phyloP scores from a whole-genome alignment of 2,329 filamentous ascomycete genomes.

The Diaporthe citrichinensis region DNA sequence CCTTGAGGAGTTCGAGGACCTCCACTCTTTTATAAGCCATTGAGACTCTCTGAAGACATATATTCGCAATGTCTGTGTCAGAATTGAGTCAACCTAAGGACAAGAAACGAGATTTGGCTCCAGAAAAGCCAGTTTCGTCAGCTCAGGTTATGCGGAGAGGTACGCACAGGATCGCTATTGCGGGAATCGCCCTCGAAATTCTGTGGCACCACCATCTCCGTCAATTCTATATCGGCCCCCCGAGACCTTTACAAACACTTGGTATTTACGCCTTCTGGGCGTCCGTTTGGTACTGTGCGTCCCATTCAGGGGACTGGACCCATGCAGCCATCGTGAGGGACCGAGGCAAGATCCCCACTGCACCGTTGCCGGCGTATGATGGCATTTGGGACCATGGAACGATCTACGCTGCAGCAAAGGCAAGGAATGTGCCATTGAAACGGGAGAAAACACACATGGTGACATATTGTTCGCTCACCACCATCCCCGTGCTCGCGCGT shows the following conservation, averaged over 20 bases:
- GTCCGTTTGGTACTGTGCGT: not conserved
- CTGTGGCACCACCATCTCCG: not conserved
- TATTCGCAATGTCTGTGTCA: not conserved
- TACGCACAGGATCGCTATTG: not conserved
- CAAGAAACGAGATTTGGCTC: not conserved
- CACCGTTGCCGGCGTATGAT: too few species aligned
- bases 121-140: not conserved
- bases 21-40: not conserved
- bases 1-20: too few species aligned
- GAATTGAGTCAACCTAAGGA: not conserved
- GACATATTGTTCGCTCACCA: too few species aligned
- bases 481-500: not conserved
- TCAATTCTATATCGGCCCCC: not conserved
- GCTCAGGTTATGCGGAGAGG: not conserved
- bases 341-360: too few species aligned
- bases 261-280: not conserved
- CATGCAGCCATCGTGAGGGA: not conserved
- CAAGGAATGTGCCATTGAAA: too few species aligned
- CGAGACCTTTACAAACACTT: not conserved
- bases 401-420: too few species aligned
- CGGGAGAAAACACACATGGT: too few species aligned
- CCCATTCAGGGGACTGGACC: not conserved
- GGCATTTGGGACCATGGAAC: too few species aligned
- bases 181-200: not conserved
- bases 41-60: not conserved